These are phyloP conservation scores for Kwoniella shandongensis DNA, from an alignment of 768 basidiomycete genomes.

Conservation along the genomic window DNA sequence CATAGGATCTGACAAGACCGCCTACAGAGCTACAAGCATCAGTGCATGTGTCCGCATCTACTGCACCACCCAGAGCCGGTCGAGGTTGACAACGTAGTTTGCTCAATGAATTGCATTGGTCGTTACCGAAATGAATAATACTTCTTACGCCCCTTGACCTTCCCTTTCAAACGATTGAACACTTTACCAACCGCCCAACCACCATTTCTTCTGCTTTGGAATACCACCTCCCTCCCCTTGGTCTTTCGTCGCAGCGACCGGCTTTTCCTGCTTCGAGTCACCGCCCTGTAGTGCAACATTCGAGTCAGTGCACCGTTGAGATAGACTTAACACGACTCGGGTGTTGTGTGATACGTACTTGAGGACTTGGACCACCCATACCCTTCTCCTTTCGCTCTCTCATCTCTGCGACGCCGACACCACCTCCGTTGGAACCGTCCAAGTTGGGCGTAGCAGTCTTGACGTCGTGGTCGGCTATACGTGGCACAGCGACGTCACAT, in stretches of 20 bases:
- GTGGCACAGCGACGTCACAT: background rate
- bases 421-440: conserved; percentile 47
- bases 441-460: conserved; percentile 41
- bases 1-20: too few species aligned
- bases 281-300: conserved; percentile 28
- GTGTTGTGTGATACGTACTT: too few species aligned
- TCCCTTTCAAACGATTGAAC: too few species aligned
- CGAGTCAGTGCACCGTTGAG: too few species aligned
- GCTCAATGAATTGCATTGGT: too few species aligned
- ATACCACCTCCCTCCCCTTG: conserved; percentile 30
- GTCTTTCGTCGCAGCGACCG: conserved; percentile 19
- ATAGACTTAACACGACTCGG: too few species aligned
- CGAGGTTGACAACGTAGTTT: too few species aligned
- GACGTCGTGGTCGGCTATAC: conserved; percentile 39
- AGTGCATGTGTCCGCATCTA: too few species aligned
- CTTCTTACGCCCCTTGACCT: too few species aligned
- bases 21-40: too few species aligned
- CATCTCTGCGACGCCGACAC: conserved; percentile 52
- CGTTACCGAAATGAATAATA: too few species aligned
- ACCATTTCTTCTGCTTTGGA: conserved; percentile 19
- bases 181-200: conserved; percentile 33
- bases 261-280: conserved; percentile 22
- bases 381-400: conserved; percentile 51
- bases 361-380: conserved; percentile 45
- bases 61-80: too few species aligned